Evolutionary conservation across 176 grass and related monocot species (phyloP).

Genomic region (Stipa capillata): DNA sequence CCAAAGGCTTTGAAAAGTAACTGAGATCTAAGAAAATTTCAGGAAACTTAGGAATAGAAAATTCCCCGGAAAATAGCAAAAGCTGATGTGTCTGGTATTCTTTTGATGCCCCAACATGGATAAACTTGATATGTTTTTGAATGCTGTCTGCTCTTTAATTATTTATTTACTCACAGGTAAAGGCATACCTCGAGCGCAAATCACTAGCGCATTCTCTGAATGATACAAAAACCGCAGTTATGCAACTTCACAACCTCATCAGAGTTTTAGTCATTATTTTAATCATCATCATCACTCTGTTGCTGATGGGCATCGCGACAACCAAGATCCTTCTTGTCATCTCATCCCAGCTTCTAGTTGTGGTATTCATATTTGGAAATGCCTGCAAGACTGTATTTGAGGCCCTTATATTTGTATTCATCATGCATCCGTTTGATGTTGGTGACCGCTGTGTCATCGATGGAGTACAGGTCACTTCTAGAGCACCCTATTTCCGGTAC

Average conservation of each 20-base stretch:
- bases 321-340: conserved; percentile 77
- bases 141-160: not conserved
- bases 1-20: no score
- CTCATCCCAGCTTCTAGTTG: conserved; percentile 87
- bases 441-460: conserved; percentile 92
- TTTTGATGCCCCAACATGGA: not conserved
- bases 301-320: conserved; percentile 84
- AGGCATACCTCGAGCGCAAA: conserved; percentile 83
- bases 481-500: not conserved
- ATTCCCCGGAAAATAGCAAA: not conserved
- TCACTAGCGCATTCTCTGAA: conserved; percentile 87
- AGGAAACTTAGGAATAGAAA: no score
- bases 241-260: conserved; percentile 84
- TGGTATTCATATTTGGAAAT: conserved; percentile 94
- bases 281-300: conserved; percentile 49
- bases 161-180: conserved; percentile 42
- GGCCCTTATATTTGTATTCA: conserved; percentile 94
- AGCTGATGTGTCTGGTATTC: not conserved
- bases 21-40: no score
- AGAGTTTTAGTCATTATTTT: conserved; percentile 56
- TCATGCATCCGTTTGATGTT: conserved; percentile 98
- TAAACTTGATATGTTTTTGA: not conserved
- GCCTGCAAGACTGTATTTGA: conserved; percentile 92
- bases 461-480: conserved; percentile 67
- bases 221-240: conserved; percentile 95